Evolutionary conservation across 257 asterid genomes (phyloP).

Genomic region (Solanum chilense): DNA sequence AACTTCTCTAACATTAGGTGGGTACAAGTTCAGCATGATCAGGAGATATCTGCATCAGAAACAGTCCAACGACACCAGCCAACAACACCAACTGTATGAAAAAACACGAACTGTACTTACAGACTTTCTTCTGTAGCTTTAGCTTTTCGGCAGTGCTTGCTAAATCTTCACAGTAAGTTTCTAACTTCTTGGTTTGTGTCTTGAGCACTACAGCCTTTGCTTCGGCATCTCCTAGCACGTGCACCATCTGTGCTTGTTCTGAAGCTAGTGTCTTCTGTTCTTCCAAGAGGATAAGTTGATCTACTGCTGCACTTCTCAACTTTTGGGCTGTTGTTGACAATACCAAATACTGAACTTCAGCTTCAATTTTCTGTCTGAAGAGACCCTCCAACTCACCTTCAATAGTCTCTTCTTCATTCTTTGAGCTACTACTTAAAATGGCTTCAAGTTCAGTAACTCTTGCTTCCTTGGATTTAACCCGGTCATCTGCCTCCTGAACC

Average conservation of each 20-base stretch:
- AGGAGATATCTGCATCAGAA: constrained; percentile 26
- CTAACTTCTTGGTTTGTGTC: constrained; percentile 36
- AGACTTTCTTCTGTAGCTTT: constrained; percentile 32
- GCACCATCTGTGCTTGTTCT: constrained; percentile 32
- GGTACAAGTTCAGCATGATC: constrained; percentile 44
- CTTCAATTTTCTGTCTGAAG: constrained; percentile 62
- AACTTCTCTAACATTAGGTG: constrained; percentile 30
- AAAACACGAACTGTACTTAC: constrained; percentile 42
- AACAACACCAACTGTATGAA: constrained; percentile 43
- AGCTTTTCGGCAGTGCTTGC: constrained; percentile 25
- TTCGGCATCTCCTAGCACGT: constrained; percentile 35
- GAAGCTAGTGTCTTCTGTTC: constrained; percentile 32
- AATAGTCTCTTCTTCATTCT: constrained; percentile 6
- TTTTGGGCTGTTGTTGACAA: constrained; percentile 35
- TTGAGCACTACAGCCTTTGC: constrained; percentile 37
- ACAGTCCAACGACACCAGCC: constrained; percentile 12
- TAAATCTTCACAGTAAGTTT: constrained; percentile 26
- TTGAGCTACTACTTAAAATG: constrained; percentile 3
- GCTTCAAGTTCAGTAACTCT: constrained; percentile 14
- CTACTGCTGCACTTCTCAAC: constrained; percentile 26
- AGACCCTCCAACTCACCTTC: constrained; percentile 41
- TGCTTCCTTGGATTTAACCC: constrained; percentile 14
- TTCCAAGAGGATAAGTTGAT: constrained; percentile 42
- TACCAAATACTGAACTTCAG: constrained; percentile 53
- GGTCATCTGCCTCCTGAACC: constrained; percentile 14